phyloP scores from a whole-genome alignment of 805 yeast species.

The Kuraishia hungarica region DNA sequence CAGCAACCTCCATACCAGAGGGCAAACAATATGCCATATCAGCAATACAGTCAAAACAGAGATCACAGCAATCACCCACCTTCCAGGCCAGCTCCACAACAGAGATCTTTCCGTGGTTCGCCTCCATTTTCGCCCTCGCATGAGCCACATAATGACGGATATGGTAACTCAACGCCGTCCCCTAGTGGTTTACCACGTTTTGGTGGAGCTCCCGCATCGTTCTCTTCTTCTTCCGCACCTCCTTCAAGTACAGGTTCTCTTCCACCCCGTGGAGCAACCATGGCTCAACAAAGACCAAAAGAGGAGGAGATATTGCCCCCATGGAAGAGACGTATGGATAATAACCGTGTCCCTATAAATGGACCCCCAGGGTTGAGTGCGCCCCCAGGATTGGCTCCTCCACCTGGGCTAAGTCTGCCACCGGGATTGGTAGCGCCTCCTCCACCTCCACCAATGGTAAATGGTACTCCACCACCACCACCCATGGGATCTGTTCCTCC shows the following conservation, averaged over 20 bases:
- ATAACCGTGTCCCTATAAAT: not conserved
- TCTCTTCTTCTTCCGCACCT: not conserved
- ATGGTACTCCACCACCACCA: slow-evolving; percentile 14
- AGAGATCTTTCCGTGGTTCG: slow-evolving; percentile 1
- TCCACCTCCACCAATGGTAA: slow-evolving; percentile 15
- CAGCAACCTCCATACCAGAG: not conserved
- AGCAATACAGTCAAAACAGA: not conserved
- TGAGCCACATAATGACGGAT: slow-evolving; percentile 8
- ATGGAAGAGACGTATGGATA: not conserved
- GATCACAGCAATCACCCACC: slow-evolving; percentile 10
- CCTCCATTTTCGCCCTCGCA: slow-evolving; percentile 16
- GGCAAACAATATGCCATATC: not conserved
- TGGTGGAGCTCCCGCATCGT: not conserved
- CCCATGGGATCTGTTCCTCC: slow-evolving; percentile 8
- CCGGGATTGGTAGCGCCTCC: slow-evolving; percentile 5
- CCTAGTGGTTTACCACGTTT: not conserved
- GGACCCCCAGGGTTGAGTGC: slow-evolving; percentile 7
- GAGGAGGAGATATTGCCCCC: not conserved
- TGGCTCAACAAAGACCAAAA: slow-evolving; percentile 5
- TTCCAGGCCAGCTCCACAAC: slow-evolving; percentile 13
- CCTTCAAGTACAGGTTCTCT: slow-evolving; percentile 5
- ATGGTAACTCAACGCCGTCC: slow-evolving; percentile 6
- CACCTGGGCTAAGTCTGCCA: slow-evolving; percentile 13
- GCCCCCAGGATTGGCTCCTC: slow-evolving; percentile 19
- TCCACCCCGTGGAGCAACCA: slow-evolving; percentile 4